Base-by-base conservation (phyloP, 805 yeast genomes). In the Candida germanica region DNA sequence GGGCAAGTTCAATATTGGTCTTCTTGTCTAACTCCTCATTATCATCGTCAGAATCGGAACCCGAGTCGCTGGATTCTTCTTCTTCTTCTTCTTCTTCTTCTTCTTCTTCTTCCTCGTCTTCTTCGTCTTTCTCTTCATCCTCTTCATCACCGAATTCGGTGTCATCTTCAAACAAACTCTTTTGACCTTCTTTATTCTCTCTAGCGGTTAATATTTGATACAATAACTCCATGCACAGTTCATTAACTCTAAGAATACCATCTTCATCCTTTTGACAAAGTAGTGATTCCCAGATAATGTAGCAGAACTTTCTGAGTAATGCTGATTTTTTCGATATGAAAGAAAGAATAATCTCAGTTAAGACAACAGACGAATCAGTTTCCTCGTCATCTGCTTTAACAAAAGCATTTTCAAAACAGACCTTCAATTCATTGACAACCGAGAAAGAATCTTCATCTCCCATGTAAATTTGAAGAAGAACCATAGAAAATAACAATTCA, bases 161-260 rank as follows among this genome's bases (percentile, higher is more conserved):
- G 8, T 68, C 86, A 10, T 74, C 78, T 39, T 84, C 86, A 53
- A 89, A 89, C 49, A 91, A 60, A 30, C 74, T 73, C 17, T 73
- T 71, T 57, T 86, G 93, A 1, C 97, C 97, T 47, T 81, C 80
- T 43, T 80, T 77, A 55, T 84, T 86, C 57, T 89, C 97, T 51
- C 76, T 79, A 0, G 94, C 55, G 4, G 40, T 54, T 40, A 68
- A 55, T 6, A 66, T 64, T 35, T 63, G 59, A 39, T 49, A 64
- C 38, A 68, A 49, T 29, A 64, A 55, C 40, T 58, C 44, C 39
- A 68, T 61, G 32, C 69, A 52, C 12, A 54, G 58, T n/a, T 49
- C 54, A 20, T 50, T 53, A 14, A 66, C 42, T 35, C 55, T 52
- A 21, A 53, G 31, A 12, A 49, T 44, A 1, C 64, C 66, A 14